A percentile compares a stretch with the other conserved stretches of the same genome.
These are phyloP conservation scores for Eimeria sp. DNA, from an alignment of 169 alveolate genomes.

Conservation along the genomic window DNA sequence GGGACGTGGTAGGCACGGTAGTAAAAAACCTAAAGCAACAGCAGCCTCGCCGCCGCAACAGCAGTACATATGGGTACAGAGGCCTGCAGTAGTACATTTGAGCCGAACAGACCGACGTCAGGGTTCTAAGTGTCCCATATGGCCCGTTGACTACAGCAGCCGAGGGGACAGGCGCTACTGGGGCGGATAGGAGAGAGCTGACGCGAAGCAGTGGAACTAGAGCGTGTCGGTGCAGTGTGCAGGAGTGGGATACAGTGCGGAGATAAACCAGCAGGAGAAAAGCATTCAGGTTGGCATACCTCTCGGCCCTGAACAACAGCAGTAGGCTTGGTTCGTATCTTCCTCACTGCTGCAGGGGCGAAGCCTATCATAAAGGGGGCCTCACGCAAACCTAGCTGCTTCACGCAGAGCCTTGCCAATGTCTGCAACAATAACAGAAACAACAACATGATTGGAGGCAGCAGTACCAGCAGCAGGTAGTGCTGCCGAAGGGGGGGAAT, in stretches of 20 bases:
- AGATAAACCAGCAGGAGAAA: too few species aligned
- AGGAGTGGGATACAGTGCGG: background rate
- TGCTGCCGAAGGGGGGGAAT: background rate
- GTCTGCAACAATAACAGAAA: conserved; percentile 73
- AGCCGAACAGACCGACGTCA: background rate
- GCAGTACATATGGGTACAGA: background rate
- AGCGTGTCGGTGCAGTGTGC: too few species aligned
- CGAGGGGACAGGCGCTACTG: background rate
- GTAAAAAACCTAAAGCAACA: conserved; percentile 76
- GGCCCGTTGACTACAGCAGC: background rate
- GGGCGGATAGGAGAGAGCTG: background rate
- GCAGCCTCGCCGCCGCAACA: background rate
- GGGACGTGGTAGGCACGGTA: conserved; percentile 83
- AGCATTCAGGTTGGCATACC: background rate
- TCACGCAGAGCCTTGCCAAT: conserved; percentile 74
- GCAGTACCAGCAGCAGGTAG: background rate
- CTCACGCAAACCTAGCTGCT: conserved; percentile 81
- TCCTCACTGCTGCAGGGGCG: conserved; percentile 32
- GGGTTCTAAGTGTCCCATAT: background rate
- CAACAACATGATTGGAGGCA: background rate
- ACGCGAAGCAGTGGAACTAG: too few species aligned
- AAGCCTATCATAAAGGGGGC: conserved; percentile 81
- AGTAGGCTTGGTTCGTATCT: conserved; percentile 18
- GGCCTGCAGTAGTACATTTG: background rate
- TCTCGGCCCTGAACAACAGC: conserved; percentile 29